phyloP scores from a whole-genome alignment of 176 grass and related monocot genomes.

The Aegilops tauschii region DNA sequence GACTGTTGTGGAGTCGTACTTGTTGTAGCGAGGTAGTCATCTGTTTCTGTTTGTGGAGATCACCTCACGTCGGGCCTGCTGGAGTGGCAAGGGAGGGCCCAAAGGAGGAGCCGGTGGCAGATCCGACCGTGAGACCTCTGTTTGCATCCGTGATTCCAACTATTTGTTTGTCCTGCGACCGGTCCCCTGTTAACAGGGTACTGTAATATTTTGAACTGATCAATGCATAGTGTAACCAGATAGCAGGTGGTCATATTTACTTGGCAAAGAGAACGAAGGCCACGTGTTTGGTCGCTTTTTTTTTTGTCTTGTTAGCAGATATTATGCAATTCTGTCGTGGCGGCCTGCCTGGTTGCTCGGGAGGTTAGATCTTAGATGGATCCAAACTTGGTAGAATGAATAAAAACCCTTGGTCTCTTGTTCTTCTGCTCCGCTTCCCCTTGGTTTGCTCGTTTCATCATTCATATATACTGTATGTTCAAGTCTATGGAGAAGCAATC shows the following conservation, averaged over 20 bases:
- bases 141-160: neutral
- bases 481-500: neutral
- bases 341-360: neutral
- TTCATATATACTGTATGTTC: neutral
- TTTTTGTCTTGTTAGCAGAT: neutral
- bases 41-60: neutral
- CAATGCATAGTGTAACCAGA: neutral
- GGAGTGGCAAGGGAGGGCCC: neutral
- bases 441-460: neutral
- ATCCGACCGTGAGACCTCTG: neutral
- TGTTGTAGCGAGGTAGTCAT: conserved; percentile 35
- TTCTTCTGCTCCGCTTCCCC: neutral
- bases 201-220: neutral
- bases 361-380: neutral
- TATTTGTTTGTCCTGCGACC: neutral
- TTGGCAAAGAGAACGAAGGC: neutral
- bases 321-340: neutral
- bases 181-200: neutral
- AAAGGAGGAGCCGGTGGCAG: neutral
- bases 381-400: neutral
- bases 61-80: neutral
- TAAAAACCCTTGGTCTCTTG: neutral
- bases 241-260: neutral
- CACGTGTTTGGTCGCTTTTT: neutral
- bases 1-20: conserved; percentile 87